Conservation (phyloP, 2,329 filamentous ascomycete genomes). For the Sclerotinia nivalis region DNA sequence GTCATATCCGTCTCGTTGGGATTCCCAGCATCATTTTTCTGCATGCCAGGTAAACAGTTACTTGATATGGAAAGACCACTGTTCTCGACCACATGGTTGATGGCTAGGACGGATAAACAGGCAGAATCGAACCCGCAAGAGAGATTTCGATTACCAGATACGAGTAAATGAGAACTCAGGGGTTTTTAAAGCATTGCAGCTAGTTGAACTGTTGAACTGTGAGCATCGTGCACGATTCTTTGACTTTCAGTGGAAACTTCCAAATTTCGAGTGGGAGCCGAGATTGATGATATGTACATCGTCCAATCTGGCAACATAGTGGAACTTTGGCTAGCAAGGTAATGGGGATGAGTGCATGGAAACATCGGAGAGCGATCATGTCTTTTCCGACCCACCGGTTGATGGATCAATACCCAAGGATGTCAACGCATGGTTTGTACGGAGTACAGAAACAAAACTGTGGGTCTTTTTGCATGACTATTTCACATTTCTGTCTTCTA, state of each 20-base stretch:
- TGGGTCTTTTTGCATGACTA: neutral
- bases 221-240: neutral
- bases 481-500: neutral
- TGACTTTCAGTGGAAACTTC: neutral
- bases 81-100: neutral
- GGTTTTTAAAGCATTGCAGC: neutral
- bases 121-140: neutral
- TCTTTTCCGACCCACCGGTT: neutral
- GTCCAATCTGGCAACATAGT: conserved; percentile 3
- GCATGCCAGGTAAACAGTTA: conserved; percentile 1
- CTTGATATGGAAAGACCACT: neutral
- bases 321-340: neutral
- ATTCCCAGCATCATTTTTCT: neutral
- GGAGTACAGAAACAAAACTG: neutral
- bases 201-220: neutral
- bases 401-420: conserved; percentile 6
- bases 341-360: conserved; percentile 1
- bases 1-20: neutral
- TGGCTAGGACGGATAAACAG: neutral
- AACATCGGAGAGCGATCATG: neutral
- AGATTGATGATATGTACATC: conserved; percentile 11
- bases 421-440: neutral
- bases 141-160: neutral
- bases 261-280: neutral
- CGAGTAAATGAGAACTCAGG: neutral